Evolutionary conservation across 305 asterid genomes (phyloP).

Genomic region (Ilex paraguariensis): DNA sequence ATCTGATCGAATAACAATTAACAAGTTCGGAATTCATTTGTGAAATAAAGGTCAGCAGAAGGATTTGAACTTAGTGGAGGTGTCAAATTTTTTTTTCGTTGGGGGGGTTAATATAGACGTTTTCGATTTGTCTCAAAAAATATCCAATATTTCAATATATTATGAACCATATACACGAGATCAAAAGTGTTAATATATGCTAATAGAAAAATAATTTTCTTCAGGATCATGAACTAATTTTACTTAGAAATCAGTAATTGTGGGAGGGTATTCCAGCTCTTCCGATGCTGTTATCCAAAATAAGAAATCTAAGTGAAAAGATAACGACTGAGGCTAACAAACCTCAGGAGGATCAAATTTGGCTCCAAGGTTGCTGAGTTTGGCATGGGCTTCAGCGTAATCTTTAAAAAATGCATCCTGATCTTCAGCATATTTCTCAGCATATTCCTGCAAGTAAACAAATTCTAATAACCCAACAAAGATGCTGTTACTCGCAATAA

Average conservation of each 20-base stretch:
- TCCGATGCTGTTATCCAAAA: too few species aligned
- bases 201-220: too few species aligned
- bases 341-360: slow-evolving; percentile 96
- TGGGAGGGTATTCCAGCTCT: not conserved
- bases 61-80: too few species aligned
- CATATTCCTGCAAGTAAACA: slow-evolving; percentile 47
- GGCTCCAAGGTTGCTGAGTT: slow-evolving; percentile 92
- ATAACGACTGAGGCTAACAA: slow-evolving; percentile 1
- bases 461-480: too few species aligned
- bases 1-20: not conserved
- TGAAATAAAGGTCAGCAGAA: not conserved
- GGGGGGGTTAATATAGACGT: too few species aligned
- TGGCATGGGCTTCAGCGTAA: slow-evolving; percentile 95
- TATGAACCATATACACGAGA: too few species aligned
- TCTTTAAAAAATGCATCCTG: slow-evolving; percentile 84
- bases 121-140: too few species aligned
- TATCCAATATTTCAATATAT: too few species aligned
- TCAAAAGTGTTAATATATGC: too few species aligned
- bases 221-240: too few species aligned
- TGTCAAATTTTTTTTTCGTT: too few species aligned
- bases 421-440: slow-evolving; percentile 87
- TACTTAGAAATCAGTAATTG: too few species aligned
- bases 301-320: not conserved
- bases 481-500: not conserved
- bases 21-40: not conserved